A percentile compares a stretch with the other conserved stretches of the same genome.
These are phyloP conservation scores for Pseudogymnoascus sp. DNA, from an alignment of 2,329 filamentous ascomycete species.

Conservation along the genomic window DNA sequence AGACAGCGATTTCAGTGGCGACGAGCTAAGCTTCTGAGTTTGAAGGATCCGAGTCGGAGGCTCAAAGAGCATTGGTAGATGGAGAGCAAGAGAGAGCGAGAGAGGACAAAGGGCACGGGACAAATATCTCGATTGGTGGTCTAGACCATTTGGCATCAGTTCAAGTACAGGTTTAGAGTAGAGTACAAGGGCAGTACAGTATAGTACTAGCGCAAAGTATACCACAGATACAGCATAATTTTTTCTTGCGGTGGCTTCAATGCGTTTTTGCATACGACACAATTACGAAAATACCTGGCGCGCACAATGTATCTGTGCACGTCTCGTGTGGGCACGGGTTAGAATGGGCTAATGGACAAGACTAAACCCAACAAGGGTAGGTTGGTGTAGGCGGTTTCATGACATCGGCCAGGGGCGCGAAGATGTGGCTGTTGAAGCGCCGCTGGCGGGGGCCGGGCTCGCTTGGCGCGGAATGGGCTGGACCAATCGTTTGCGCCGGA, in stretches of 20 bases:
- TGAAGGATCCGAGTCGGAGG: neutral
- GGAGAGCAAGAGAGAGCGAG: neutral
- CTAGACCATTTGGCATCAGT: neutral
- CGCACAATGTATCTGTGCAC: neutral
- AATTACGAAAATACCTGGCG: conserved; percentile 4
- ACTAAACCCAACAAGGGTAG: neutral
- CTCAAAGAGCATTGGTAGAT: neutral
- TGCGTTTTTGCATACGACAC: conserved; percentile 2
- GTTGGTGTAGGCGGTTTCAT: too few relatives aligned
- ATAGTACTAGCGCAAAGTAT: neutral
- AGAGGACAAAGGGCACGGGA: neutral
- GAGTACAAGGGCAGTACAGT: neutral
- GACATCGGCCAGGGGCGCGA: neutral
- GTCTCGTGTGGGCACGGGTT: neutral
- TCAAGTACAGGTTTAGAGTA: neutral
- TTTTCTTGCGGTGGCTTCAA: neutral
- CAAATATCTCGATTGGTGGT: neutral
- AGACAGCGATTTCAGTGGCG: neutral
- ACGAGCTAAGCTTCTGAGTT: neutral
- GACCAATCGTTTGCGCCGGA: neutral
- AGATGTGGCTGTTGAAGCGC: neutral
- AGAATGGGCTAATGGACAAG: neutral
- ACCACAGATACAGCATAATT: too few relatives aligned
- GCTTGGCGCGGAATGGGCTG: neutral
- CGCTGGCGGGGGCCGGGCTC: neutral